These are phyloP conservation scores for Fusarium sp. DNA, from an alignment of 2,329 filamentous ascomycete species.

Conservation along the genomic window DNA sequence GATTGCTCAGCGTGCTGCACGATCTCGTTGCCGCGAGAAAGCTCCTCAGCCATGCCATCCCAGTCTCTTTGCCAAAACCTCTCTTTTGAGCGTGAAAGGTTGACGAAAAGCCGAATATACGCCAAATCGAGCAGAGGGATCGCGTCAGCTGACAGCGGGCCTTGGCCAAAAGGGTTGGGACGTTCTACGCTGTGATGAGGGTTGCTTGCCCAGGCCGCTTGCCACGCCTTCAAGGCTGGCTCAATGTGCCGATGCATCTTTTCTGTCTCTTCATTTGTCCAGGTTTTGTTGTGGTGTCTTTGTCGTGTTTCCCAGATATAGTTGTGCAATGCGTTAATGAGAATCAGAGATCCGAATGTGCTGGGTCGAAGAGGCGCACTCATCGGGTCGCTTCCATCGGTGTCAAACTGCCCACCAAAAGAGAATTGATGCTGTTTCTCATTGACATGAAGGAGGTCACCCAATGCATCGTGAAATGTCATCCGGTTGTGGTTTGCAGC, in stretches of 20 bases:
- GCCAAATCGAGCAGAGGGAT: constrained; percentile 92
- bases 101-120: constrained; percentile 91
- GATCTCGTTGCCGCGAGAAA: constrained; percentile 80
- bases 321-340: constrained; percentile 96
- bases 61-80: constrained; percentile 95
- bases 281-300: constrained; percentile 84
- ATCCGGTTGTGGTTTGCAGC: constrained; percentile 75
- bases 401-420: constrained; percentile 28
- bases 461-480: constrained; percentile 84
- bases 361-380: constrained; percentile 79
- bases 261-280: constrained; percentile 92
- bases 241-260: constrained; percentile 97
- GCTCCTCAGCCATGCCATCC: constrained; percentile 88
- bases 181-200: constrained; percentile 84
- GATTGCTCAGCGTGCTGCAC: constrained; percentile 76
- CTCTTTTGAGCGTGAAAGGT: constrained; percentile 90
- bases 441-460: constrained; percentile 81
- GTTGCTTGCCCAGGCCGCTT: constrained; percentile 89
- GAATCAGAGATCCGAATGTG: constrained; percentile 87
- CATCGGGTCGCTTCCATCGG: constrained; percentile 53
- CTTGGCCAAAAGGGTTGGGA: constrained; percentile 82
- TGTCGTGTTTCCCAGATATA: constrained; percentile 98
- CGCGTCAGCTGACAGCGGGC: constrained; percentile 87
- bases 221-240: constrained; percentile 93
- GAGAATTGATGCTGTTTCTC: constrained; percentile 64